phyloP scores from a whole-genome alignment of 352 stramenopile genomes.

The Paralagenidium karlingii region DNA sequence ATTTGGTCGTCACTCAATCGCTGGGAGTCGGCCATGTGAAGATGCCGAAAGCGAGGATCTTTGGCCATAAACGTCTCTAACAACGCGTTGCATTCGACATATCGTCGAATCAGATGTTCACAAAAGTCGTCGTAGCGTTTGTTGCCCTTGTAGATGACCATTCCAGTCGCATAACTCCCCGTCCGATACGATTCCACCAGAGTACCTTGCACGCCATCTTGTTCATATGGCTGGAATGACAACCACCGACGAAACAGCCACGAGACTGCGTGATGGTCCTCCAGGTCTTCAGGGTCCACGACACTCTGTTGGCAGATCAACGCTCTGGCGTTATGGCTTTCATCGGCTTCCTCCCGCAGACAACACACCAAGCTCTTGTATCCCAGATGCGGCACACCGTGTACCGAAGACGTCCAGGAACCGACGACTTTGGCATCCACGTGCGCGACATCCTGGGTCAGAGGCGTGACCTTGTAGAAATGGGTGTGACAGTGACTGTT shows the following conservation, averaged over 20 bases:
- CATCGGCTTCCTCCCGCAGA: constrained; percentile 22
- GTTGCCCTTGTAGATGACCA: constrained; percentile 81
- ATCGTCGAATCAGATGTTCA: constrained; percentile 77
- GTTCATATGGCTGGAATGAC: constrained; percentile 54
- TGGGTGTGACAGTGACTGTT: too few relatives aligned
- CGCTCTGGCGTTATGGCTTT: constrained; percentile 31
- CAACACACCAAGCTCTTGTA: constrained; percentile 80
- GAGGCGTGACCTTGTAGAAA: constrained; percentile 67
- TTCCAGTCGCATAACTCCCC: constrained; percentile 67
- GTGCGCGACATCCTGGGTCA: constrained; percentile 61
- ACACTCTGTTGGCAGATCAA: constrained; percentile 83
- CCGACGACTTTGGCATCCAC: constrained; percentile 77
- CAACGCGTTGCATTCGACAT: constrained; percentile 72
- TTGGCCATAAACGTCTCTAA: constrained; percentile 75
- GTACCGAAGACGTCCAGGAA: constrained; percentile 72
- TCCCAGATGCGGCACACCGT: constrained; percentile 73
- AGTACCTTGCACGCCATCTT: constrained; percentile 59
- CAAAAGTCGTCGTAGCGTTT: constrained; percentile 86
- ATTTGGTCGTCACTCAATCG: too few relatives aligned
- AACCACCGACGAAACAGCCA: constrained; percentile 84
- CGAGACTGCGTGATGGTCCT: constrained; percentile 62
- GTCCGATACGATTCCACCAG: constrained; percentile 75
- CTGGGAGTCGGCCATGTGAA: too few relatives aligned
- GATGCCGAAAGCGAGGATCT: constrained; percentile 59
- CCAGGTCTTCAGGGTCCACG: constrained; percentile 69